Base-by-base conservation (phyloP, 495 filamentous ascomycete genomes). In the Symbiotaphrina buchneri region DNA sequence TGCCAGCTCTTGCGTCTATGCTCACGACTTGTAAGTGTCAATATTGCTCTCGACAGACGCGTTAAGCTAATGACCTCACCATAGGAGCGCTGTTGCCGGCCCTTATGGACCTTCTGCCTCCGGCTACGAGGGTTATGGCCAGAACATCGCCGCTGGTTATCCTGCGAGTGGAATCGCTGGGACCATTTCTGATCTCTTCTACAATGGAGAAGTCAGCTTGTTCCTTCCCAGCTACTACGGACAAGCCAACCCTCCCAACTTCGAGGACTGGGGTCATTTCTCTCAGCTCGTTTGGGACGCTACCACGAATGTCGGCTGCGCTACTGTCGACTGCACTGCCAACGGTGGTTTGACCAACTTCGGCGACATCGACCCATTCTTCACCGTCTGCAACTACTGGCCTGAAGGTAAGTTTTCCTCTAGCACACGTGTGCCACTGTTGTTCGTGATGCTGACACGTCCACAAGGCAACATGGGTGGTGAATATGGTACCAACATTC, bases 381-480 rank as follows among this genome's bases (percentile, higher is more conserved):
- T 60, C 48, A 82, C 77, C 28, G 80, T 91, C 30, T 97, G 87
- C 74, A 84, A 94, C 59, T 97, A 97, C 52, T 52, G 47, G 28
- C 61, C 75, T 39, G 47, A 66, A 36, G 77, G 76, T 75, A 55
- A 42, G 40, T 33, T 19, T 10, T 13, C 15, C 32, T 7, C 13
- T 28, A 11, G 15, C 15, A 7, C 22, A 8, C 16, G 17, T 1
- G 13, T 30, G 27, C 14, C 4, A 10, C 11, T 21, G 11, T 31
- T 23, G 41, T 7, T 17, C 4, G 16, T 20, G 25, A 0, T 39
- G 6, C 41, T 57, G 45, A 54, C 37, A 35, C 31, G 30, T 21
- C 34, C 23, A 8, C 23, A 8, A 73, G 74, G 75, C 38, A 84
- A 87, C 54, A 56, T 72, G 32, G 62, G 50, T 11, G 68, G 65